A percentile compares a stretch with the other conserved stretches of the same genome.
These are phyloP conservation scores for Coleophoma crateriformis DNA, from an alignment of 2,329 filamentous ascomycete species.

Conservation along the genomic window DNA sequence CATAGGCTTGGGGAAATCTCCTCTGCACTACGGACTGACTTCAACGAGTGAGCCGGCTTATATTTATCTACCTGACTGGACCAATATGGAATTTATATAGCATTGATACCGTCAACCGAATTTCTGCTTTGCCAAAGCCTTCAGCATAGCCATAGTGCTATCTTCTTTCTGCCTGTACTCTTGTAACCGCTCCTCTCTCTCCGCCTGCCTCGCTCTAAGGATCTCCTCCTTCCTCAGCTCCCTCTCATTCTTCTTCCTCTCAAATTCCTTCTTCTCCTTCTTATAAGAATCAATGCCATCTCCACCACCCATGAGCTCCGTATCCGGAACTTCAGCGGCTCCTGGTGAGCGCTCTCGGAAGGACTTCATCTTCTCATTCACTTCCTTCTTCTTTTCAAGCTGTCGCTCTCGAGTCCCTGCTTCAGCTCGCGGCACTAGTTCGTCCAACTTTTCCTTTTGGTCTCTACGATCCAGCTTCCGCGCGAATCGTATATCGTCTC, in stretches of 20 bases:
- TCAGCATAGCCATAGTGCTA: slow-evolving; percentile 76
- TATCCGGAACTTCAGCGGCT: slow-evolving; percentile 60
- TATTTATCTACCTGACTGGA: too few species aligned
- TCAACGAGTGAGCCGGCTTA: too few species aligned
- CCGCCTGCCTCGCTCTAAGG: slow-evolving; percentile 65
- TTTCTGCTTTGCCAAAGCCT: slow-evolving; percentile 69
- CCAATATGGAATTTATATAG: too few species aligned
- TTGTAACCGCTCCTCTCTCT: slow-evolving; percentile 71
- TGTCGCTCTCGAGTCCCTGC: slow-evolving; percentile 76
- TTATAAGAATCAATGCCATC: slow-evolving; percentile 64
- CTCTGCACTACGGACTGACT: too few species aligned
- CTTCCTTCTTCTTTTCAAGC: slow-evolving; percentile 77
- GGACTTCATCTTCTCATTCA: slow-evolving; percentile 65
- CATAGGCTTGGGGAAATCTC: too few species aligned
- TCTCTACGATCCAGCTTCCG: slow-evolving; percentile 59
- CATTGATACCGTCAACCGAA: slow-evolving; percentile 48
- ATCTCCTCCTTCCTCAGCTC: slow-evolving; percentile 81
- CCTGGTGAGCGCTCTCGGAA: slow-evolving; percentile 67
- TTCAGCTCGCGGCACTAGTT: slow-evolving; percentile 77
- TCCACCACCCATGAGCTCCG: slow-evolving; percentile 71
- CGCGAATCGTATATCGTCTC: slow-evolving; percentile 49
- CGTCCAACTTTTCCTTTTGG: slow-evolving; percentile 72
- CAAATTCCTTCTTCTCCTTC: slow-evolving; percentile 55
- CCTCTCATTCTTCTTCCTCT: slow-evolving; percentile 75
- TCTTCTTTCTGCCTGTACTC: slow-evolving; percentile 74